Conservation (phyloP, 2,329 filamentous ascomycete species). For the Fusarium avenaceum region DNA sequence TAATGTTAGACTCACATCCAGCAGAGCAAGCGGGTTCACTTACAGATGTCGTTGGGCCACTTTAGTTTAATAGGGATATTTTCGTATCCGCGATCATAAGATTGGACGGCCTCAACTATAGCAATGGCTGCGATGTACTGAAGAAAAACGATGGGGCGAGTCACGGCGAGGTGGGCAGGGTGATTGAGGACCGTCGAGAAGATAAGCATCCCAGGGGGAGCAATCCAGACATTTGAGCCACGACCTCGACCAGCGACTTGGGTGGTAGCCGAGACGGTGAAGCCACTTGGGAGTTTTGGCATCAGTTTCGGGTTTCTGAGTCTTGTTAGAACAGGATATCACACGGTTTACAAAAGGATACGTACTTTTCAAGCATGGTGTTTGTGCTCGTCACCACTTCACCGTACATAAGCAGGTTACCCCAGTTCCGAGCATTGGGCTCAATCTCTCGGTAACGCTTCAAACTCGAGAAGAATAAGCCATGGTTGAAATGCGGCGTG, state of each 20-base stretch:
- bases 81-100: constrained; percentile 82
- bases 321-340: not conserved
- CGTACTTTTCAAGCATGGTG: constrained; percentile 88
- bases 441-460: constrained; percentile 71
- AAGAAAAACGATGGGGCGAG: constrained; percentile 88
- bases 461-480: constrained; percentile 81
- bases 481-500: constrained; percentile 89
- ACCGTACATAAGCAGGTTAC: constrained; percentile 83
- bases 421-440: constrained; percentile 76
- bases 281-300: constrained; percentile 82
- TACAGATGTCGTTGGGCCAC: constrained; percentile 97
- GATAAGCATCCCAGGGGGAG: constrained; percentile 86
- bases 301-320: constrained; percentile 81
- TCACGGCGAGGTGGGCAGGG: constrained; percentile 76
- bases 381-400: constrained; percentile 96
- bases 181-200: constrained; percentile 93
- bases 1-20: not conserved
- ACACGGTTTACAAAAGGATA: not conserved
- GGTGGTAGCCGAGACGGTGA: constrained; percentile 87
- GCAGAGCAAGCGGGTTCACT: constrained; percentile 34
- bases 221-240: constrained; percentile 94
- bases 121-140: constrained; percentile 94
- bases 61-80: constrained; percentile 87
- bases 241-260: constrained; percentile 91
- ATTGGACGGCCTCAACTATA: constrained; percentile 84